Evolutionary conservation across 768 basidiomycete genomes (phyloP).

Genomic region (Suillus fuscotomentosus): DNA sequence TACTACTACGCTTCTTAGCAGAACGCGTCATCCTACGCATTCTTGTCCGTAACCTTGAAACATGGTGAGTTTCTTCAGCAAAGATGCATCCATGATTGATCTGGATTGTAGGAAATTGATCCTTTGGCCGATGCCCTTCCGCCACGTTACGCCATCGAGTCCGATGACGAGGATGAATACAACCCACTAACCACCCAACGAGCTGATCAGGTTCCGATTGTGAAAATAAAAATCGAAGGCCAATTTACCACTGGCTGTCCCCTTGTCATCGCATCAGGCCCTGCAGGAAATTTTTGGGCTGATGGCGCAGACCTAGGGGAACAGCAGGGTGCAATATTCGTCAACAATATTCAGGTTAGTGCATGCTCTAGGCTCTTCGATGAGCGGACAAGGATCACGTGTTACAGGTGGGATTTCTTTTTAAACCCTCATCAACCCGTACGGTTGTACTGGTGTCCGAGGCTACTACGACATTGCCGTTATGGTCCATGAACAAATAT

Average conservation of each 20-base stretch:
- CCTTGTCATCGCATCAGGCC: slow-evolving; percentile 47
- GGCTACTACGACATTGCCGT: slow-evolving; percentile 43
- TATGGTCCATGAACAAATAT: slow-evolving; percentile 50
- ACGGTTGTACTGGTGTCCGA: slow-evolving; percentile 54
- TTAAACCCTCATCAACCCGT: slow-evolving; percentile 47
- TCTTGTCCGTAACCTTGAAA: neutral
- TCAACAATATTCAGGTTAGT: slow-evolving; percentile 47
- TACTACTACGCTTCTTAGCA: neutral
- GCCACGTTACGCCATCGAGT: slow-evolving; percentile 62
- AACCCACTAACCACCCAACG: slow-evolving; percentile 35
- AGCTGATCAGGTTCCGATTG: slow-evolving; percentile 14
- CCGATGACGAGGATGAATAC: slow-evolving; percentile 67
- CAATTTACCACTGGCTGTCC: slow-evolving; percentile 23
- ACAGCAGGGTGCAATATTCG: slow-evolving; percentile 44
- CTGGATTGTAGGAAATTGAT: slow-evolving; percentile 43
- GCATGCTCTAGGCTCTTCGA: neutral
- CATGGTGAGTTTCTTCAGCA: slow-evolving; percentile 5
- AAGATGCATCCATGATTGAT: slow-evolving; percentile 1
- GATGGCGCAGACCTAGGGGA: slow-evolving; percentile 50
- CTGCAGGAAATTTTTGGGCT: slow-evolving; percentile 50
- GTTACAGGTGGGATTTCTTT: slow-evolving; percentile 49
- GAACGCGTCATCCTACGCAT: neutral
- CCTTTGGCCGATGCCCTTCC: slow-evolving; percentile 56
- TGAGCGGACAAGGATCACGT: neutral
- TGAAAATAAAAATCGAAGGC: slow-evolving; percentile 39